Evolutionary conservation across 1,284 basidiomycete species (phyloP).

Genomic region (Ceratobasidium sp.): DNA sequence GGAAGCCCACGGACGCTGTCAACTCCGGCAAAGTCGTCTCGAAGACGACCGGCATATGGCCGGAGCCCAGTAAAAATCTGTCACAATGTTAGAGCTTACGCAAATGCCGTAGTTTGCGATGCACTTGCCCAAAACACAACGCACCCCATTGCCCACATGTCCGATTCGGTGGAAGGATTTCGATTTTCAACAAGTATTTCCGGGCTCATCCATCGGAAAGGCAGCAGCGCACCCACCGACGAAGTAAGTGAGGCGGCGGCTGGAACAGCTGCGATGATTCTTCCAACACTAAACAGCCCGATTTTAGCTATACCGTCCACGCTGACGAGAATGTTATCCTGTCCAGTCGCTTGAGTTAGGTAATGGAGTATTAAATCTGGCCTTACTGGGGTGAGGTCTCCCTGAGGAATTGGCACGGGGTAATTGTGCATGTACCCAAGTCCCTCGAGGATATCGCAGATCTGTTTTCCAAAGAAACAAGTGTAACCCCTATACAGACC

Average conservation of each 20-base stretch:
- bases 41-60: slow-evolving; percentile 22
- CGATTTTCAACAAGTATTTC: slow-evolving; percentile 13
- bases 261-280: slow-evolving; percentile 32
- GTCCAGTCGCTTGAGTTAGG: not conserved
- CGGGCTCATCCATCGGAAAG: slow-evolving; percentile 43
- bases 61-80: slow-evolving; percentile 19
- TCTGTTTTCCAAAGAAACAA: not conserved
- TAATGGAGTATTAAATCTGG: not conserved
- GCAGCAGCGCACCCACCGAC: slow-evolving; percentile 15
- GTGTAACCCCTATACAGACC: not conserved
- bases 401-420: slow-evolving; percentile 37
- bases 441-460: slow-evolving; percentile 36
- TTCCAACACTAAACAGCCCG: slow-evolving; percentile 32
- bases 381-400: slow-evolving; percentile 31
- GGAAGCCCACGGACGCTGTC: slow-evolving; percentile 31
- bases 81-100: not conserved
- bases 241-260: not conserved
- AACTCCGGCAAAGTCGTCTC: slow-evolving; percentile 37
- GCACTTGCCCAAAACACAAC: slow-evolving; percentile 34
- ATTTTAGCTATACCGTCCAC: slow-evolving; percentile 19
- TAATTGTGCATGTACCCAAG: slow-evolving; percentile 31
- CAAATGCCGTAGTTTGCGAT: not conserved
- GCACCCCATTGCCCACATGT: slow-evolving; percentile 40
- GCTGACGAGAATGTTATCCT: slow-evolving; percentile 33
- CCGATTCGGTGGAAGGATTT: slow-evolving; percentile 26